Evolutionary conservation across 164 flowering plant genomes (phyloP), one percentile per base, ranked within the genome.

Genomic region (Stephania yunnanensis): DNA sequence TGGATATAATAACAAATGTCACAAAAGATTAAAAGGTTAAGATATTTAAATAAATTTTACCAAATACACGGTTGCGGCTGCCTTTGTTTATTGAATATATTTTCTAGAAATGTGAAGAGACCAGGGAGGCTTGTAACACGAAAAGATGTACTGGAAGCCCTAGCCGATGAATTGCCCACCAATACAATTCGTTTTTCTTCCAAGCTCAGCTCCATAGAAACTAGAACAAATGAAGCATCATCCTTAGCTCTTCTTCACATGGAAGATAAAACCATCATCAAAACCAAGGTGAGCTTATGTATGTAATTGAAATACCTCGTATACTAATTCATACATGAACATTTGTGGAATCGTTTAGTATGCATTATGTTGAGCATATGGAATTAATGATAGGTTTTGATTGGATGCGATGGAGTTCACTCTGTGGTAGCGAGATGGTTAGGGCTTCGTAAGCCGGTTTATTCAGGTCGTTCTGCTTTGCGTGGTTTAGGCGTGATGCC

Each of bases 331-430:
- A 10, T 7, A 10, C 15, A 12, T 55, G 13, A 10, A 55, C 17
- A 55, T 55, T 55, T 10, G 1, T 6, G 5, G 13, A 12, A 55
- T 55, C 4, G 19, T 36, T 48, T 48, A 7, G 53, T 12, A 7
- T 48, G 4, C 53, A 48, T 12, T 48, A 12, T 12, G 13, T 48
- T 48, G 0, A 8, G 6, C 53, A 55, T 55, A 12, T 55, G 19
- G 17, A 29, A 9, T n/a, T 22, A 4, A 20, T 30, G 48, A 46
- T 36, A 85, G 89, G 80, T 83, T 45, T 46, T 89, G 75, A 83
- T 87, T 10, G 92, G 93, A 44, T 88, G 90, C 50, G 91, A 89
- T 55, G 91, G 91, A 45, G 85, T 84, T 46, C 84, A 87, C 85
- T 89, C 93, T 1, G 69, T 72, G 46, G 87, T 89, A 73, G 86